These are phyloP conservation scores for Neurospora sp. DNA, from an alignment of 495 filamentous ascomycete genomes.

Conservation along the genomic window DNA sequence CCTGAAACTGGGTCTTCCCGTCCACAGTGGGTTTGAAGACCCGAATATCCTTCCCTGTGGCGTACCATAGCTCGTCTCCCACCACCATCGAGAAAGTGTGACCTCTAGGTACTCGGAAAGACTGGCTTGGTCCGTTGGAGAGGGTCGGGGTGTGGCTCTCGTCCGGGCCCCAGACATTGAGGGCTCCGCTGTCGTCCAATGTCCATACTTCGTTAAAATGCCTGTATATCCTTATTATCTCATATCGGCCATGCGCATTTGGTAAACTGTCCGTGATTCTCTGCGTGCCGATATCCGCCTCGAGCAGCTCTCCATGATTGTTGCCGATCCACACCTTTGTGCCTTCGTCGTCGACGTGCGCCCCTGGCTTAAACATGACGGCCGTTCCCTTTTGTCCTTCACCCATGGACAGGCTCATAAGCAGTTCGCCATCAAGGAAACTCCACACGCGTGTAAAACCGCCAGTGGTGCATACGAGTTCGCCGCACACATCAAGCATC, in stretches of 20 bases:
- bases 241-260: conserved; percentile 66
- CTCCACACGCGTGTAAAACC: conserved; percentile 82
- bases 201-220: conserved; percentile 90
- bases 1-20: conserved; percentile 53
- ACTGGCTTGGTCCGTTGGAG: conserved; percentile 49
- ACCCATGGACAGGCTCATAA: conserved; percentile 70
- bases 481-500: conserved; percentile 76
- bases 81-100: conserved; percentile 82
- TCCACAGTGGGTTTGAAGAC: conserved; percentile 70
- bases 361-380: conserved; percentile 73
- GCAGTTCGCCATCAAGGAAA: conserved; percentile 63
- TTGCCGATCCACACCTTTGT: conserved; percentile 83
- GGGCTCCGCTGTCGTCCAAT: conserved; percentile 77
- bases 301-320: conserved; percentile 74
- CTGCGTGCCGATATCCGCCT: conserved; percentile 68
- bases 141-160: conserved; percentile 64
- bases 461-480: conserved; percentile 77
- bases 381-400: conserved; percentile 72
- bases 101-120: conserved; percentile 64
- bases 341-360: conserved; percentile 67
- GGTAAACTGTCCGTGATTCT: conserved; percentile 53
- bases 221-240: conserved; percentile 79
- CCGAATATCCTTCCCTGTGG: conserved; percentile 76
- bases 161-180: conserved; percentile 82
- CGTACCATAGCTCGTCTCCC: conserved; percentile 76